A percentile compares a stretch with the other conserved stretches of the same genome.
Conservation (phyloP, 208 protist species). For the Trichomonas vaginalis region DNA sequence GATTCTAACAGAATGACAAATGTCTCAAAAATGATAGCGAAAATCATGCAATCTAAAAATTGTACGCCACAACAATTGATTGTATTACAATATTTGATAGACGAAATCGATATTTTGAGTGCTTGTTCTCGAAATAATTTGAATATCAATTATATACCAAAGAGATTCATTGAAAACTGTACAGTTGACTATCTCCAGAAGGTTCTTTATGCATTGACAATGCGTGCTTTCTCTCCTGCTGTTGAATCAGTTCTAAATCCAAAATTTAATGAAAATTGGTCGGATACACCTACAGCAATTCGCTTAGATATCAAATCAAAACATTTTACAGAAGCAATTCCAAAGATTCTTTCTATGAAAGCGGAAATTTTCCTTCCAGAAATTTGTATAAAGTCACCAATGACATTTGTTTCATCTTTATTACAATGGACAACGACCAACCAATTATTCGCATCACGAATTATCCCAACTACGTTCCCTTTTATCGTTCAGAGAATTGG, state of each 20-base stretch:
- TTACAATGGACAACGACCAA: background rate
- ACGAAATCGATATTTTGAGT: background rate
- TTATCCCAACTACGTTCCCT: background rate
- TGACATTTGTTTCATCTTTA: background rate
- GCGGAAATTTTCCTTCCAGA: background rate
- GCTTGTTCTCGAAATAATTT: background rate
- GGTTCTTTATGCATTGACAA: background rate
- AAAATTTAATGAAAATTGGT: background rate
- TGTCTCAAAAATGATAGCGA: background rate
- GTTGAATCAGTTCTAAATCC: background rate
- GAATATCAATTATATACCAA: background rate
- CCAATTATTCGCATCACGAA: background rate
- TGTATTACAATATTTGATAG: background rate
- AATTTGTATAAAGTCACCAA: background rate
- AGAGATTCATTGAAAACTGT: background rate
- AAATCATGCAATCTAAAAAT: background rate
- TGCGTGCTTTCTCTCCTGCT: background rate
- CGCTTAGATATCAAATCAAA: background rate
- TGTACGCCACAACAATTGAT: background rate
- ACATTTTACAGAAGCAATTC: background rate
- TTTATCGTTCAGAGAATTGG: background rate
- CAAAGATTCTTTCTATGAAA: background rate
- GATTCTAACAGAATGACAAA: background rate
- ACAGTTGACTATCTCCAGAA: background rate
- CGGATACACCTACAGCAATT: background rate